Base-by-base conservation (phyloP, 306 rosid species). In the Albizia julibrissin region DNA sequence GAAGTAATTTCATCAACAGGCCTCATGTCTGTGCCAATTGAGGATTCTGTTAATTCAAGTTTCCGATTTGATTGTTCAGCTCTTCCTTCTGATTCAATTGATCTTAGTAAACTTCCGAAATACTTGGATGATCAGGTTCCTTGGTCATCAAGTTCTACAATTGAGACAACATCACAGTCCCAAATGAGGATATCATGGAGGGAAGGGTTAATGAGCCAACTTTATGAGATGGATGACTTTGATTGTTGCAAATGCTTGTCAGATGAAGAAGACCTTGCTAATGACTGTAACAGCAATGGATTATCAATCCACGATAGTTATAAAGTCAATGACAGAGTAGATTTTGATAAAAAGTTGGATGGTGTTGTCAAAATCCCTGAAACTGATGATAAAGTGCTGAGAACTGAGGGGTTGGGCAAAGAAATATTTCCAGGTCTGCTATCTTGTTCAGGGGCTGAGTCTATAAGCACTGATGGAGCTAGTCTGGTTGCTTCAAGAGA, bases 241-340 rank as follows among this genome's bases (percentile, higher is more conserved):
- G 98, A 93, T 81, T 75, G 84, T 76, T 94, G 97, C 89, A 89
- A 88, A 84, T 92, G 93, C 85, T 87, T 92, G 80, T 94, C 97
- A 69, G 98, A 91, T 71, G 97, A 91, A 77, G 98, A 93, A 69
- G 88, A 86, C 71, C 86, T 87, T 64, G 77, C 33, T 76, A 81
- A 78, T 68, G 83, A 82, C 70, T 59, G 72, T 83, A 58, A 62
- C 74, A 77, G 72, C 75, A 76, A 81, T 29, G 82, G 43, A 29
- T 73, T 81, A 46, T 72, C 83, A 37, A 62, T 80, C 39, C 21
- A 43, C 42, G 59, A 11, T 47, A 75, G 84, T 85, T 78, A 88
- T 80, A 88, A 72, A 74, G 68, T 80, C 72, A 79, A 78, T 24
- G 72, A 22, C 62, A 85, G 77, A 54, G 80, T 43, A 21, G 84